phyloP scores from a whole-genome alignment of 495 filamentous ascomycete species.

The Aspergillus affinis region DNA sequence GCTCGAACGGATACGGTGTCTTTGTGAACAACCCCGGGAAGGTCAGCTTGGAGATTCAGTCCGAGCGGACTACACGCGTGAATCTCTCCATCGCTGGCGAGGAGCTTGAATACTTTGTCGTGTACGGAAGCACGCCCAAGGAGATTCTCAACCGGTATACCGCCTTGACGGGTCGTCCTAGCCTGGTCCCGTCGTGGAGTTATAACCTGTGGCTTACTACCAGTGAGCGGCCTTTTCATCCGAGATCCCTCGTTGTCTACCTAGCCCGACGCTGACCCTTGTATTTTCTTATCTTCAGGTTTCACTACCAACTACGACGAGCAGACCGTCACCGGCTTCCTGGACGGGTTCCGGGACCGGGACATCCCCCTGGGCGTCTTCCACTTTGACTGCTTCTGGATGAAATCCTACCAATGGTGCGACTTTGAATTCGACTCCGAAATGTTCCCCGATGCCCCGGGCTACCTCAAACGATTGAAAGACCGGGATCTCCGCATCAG shows the following conservation, averaged over 20 bases:
- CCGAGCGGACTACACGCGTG: slow-evolving; percentile 62
- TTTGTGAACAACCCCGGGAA: slow-evolving; percentile 63
- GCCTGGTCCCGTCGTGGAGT: slow-evolving; percentile 64
- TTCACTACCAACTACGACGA: slow-evolving; percentile 74
- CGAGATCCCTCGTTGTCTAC: not conserved
- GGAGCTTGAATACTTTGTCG: slow-evolving; percentile 59
- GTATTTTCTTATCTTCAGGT: slow-evolving; percentile 15
- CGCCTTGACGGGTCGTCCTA: slow-evolving; percentile 58
- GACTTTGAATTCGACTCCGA: slow-evolving; percentile 69
- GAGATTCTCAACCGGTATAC: slow-evolving; percentile 65
- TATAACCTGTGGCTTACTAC: slow-evolving; percentile 73
- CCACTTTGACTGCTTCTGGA: slow-evolving; percentile 73
- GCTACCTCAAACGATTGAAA: slow-evolving; percentile 62
- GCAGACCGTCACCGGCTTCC: slow-evolving; percentile 62
- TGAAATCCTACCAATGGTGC: slow-evolving; percentile 67
- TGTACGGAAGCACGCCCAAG: slow-evolving; percentile 66
- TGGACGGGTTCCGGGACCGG: slow-evolving; percentile 65
- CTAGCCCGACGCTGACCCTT: not conserved
- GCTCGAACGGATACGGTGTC: slow-evolving; percentile 67
- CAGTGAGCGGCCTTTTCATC: slow-evolving; percentile 25
- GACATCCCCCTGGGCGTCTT: slow-evolving; percentile 68
- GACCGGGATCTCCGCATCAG: slow-evolving; percentile 61
- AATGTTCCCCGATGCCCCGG: slow-evolving; percentile 67
- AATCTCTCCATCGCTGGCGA: slow-evolving; percentile 64
- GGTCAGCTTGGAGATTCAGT: slow-evolving; percentile 65